Conservation (phyloP, 2,329 filamentous ascomycete genomes). For the Hymenoscyphus infarciens region DNA sequence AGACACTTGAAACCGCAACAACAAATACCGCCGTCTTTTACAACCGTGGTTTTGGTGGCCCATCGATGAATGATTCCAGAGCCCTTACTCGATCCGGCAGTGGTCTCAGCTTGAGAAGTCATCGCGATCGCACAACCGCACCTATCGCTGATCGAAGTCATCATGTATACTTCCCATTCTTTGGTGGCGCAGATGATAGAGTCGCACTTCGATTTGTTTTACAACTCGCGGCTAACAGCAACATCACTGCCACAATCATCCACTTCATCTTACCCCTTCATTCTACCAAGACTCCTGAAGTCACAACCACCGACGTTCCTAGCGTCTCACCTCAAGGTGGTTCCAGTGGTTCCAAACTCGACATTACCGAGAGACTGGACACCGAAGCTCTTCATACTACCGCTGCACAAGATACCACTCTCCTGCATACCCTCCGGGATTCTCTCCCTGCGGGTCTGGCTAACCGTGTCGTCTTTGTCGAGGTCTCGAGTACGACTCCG, state of each 20-base stretch:
- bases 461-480: slow-evolving; percentile 55
- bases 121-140: slow-evolving; percentile 52
- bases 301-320: slow-evolving; percentile 6
- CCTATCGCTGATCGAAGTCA: slow-evolving; percentile 67
- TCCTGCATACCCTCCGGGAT: slow-evolving; percentile 55
- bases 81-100: slow-evolving; percentile 46
- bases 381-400: slow-evolving; percentile 25
- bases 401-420: slow-evolving; percentile 39
- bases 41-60: slow-evolving; percentile 63
- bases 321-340: slow-evolving; percentile 6
- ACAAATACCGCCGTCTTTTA: slow-evolving; percentile 77
- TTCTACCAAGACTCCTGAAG: slow-evolving; percentile 20
- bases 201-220: slow-evolving; percentile 76
- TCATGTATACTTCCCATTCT: slow-evolving; percentile 83
- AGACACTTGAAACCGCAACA: slow-evolving; percentile 58
- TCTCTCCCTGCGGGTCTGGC: slow-evolving; percentile 50
- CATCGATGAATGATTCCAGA: slow-evolving; percentile 39
- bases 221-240: slow-evolving; percentile 75
- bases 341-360: slow-evolving; percentile 16
- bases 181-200: slow-evolving; percentile 79
- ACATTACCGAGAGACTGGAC: slow-evolving; percentile 24
- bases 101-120: slow-evolving; percentile 56
- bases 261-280: slow-evolving; percentile 45
- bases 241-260: slow-evolving; percentile 74
- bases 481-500: slow-evolving; percentile 42